phyloP scores from a whole-genome alignment of 305 asterid genomes.

The Caryopteris hybrid region DNA sequence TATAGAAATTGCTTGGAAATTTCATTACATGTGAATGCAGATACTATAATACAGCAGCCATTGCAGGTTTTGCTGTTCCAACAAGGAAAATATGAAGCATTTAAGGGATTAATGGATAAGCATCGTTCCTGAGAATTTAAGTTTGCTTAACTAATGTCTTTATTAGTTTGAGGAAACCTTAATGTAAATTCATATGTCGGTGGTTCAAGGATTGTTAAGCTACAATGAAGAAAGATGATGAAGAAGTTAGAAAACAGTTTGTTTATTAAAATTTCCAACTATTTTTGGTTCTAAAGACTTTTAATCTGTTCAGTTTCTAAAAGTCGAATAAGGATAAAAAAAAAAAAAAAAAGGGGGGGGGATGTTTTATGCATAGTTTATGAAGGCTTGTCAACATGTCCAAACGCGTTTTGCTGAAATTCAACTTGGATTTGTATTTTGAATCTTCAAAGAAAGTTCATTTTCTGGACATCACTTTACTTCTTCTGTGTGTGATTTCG shows the following conservation, averaged over 20 bases:
- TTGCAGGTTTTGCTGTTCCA: background rate
- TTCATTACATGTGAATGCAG: constrained; percentile 15
- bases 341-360: too few relatives aligned
- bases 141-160: background rate
- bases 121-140: background rate
- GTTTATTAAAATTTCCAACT: background rate
- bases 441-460: background rate
- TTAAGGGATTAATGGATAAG: background rate
- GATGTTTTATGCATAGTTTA: background rate
- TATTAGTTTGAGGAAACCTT: background rate
- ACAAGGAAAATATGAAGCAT: background rate
- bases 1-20: constrained; percentile 24
- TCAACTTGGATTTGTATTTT: background rate
- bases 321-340: too few relatives aligned
- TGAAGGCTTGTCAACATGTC: constrained; percentile 5
- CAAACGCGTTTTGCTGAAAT: background rate
- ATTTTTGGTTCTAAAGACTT: background rate
- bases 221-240: background rate
- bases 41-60: background rate
- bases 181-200: background rate
- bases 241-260: background rate
- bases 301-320: background rate
- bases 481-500: too few relatives aligned
- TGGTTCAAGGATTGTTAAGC: background rate
- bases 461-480: background rate